Evolutionary conservation across 2,329 filamentous ascomycete genomes (phyloP).

Genomic region (Phialemoniopsis sp.): DNA sequence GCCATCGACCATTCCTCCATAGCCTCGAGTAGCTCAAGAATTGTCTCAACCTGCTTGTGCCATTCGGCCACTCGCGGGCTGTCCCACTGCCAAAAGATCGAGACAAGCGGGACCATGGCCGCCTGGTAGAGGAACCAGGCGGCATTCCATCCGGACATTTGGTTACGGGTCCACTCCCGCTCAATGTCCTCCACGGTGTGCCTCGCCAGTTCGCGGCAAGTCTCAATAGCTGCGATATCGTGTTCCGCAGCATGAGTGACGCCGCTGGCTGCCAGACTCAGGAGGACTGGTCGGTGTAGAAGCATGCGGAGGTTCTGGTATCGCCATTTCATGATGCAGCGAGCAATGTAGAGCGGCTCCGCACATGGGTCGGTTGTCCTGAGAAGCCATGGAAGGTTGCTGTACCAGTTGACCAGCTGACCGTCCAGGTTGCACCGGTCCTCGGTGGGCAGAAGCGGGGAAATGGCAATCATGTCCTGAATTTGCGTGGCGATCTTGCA

Average conservation of each 20-base stretch:
- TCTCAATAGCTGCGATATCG: constrained; percentile 63
- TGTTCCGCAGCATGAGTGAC: constrained; percentile 49
- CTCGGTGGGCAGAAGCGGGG: constrained; percentile 60
- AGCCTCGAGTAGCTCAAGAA: constrained; percentile 56
- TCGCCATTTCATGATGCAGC: constrained; percentile 77
- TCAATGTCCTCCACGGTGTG: constrained; percentile 71
- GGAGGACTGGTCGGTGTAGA: constrained; percentile 67
- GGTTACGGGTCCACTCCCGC: constrained; percentile 64
- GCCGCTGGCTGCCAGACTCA: constrained; percentile 58
- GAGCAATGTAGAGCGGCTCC: constrained; percentile 64
- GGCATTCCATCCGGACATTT: constrained; percentile 77
- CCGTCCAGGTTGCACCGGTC: constrained; percentile 64
- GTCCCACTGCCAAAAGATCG: constrained; percentile 64
- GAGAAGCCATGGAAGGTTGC: constrained; percentile 62
- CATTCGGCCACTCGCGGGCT: constrained; percentile 44
- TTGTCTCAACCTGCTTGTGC: constrained; percentile 53
- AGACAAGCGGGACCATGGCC: constrained; percentile 73
- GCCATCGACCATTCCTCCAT: constrained; percentile 64
- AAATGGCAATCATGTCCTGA: constrained; percentile 69
- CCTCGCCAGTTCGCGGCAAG: constrained; percentile 65
- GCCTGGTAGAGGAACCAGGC: constrained; percentile 82
- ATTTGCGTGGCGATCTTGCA: constrained; percentile 76
- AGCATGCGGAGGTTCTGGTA: constrained; percentile 76
- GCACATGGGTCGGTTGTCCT: constrained; percentile 63
- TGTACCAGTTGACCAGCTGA: constrained; percentile 69